These are phyloP conservation scores for Vigna unguiculata DNA, from an alignment of 306 rosid species.

Conservation along the genomic window DNA sequence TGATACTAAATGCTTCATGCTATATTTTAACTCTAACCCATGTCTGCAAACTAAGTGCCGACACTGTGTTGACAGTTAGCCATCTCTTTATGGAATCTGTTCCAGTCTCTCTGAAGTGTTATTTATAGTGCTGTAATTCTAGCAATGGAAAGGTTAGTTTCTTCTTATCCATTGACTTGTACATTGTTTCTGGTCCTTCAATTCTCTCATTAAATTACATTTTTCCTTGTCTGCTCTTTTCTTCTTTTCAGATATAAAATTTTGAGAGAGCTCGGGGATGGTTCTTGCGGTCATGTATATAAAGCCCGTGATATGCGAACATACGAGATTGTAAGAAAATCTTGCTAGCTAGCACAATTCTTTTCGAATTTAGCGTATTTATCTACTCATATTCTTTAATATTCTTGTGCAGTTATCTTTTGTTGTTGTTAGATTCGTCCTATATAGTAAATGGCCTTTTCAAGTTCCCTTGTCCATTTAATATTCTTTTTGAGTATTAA, in stretches of 20 bases:
- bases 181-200: constrained; percentile 21
- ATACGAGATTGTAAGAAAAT: constrained; percentile 71
- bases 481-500: background rate
- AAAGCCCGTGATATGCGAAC: constrained; percentile 75
- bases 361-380: constrained; percentile 33
- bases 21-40: constrained; percentile 45
- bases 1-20: constrained; percentile 56
- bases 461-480: constrained; percentile 2
- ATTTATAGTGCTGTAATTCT: constrained; percentile 50
- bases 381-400: constrained; percentile 18
- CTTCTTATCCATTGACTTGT: constrained; percentile 35
- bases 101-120: constrained; percentile 60
- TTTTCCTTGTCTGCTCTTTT: constrained; percentile 22
- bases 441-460: background rate
- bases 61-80: constrained; percentile 65
- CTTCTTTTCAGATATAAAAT: constrained; percentile 61
- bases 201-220: constrained; percentile 30
- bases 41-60: constrained; percentile 56
- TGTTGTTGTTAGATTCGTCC: constrained; percentile 24
- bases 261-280: constrained; percentile 91
- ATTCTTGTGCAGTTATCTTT: constrained; percentile 30
- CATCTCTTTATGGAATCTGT: constrained; percentile 64
- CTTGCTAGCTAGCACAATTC: constrained; percentile 20
- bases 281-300: constrained; percentile 90
- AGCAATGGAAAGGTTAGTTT: constrained; percentile 79